Percentiles rank a stretch among this genome's conserved stretches.
Conservation (phyloP, 176 grass and related monocot species). For the Oryza coarctata region DNA sequence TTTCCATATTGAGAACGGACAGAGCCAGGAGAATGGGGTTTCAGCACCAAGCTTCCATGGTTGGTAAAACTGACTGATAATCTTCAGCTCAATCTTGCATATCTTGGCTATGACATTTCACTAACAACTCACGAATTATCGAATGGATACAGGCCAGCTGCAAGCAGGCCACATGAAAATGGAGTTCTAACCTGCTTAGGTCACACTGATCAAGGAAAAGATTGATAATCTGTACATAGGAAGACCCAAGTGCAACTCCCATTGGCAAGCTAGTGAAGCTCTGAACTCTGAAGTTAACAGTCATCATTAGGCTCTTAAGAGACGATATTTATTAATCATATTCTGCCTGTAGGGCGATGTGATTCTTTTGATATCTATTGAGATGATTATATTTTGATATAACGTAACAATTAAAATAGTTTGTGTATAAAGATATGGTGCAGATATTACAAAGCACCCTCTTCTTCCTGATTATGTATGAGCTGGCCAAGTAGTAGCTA, state of each 20-base stretch:
- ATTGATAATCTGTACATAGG: constrained; percentile 43
- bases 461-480: constrained; percentile 22
- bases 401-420: constrained; percentile 6
- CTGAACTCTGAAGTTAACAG: constrained; percentile 42
- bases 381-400: constrained; percentile 17
- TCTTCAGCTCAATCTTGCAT: neutral
- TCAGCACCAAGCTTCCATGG: constrained; percentile 63
- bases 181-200: constrained; percentile 36
- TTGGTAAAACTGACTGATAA: neutral
- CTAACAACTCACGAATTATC: neutral
- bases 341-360: constrained; percentile 31
- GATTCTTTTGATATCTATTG: constrained; percentile 21
- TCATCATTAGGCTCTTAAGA: constrained; percentile 35
- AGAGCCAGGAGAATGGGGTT: constrained; percentile 40
- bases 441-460: constrained; percentile 32
- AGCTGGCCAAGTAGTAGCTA: constrained; percentile 19
- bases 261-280: constrained; percentile 36
- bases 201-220: neutral
- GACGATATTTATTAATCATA: constrained; percentile 22
- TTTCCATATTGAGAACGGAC: constrained; percentile 59
- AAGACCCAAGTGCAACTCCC: neutral
- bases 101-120: neutral
- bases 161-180: constrained; percentile 49
- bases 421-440: constrained; percentile 33
- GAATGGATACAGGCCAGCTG: constrained; percentile 23